phyloP scores from a whole-genome alignment of 495 filamentous ascomycete genomes.

The Xylaria palmicola region DNA sequence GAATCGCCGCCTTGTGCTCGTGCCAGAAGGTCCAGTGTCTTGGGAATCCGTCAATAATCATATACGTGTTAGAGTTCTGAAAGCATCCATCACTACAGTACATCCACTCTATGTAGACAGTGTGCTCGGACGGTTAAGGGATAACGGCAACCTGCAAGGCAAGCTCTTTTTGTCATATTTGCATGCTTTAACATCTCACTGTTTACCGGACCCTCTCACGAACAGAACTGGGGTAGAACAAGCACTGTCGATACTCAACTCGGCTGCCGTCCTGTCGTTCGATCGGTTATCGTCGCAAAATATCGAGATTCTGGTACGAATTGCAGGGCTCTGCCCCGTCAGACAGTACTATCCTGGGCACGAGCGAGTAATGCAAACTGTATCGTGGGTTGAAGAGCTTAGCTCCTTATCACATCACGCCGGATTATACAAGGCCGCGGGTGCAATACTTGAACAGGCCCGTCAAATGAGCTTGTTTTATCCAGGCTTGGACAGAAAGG shows the following conservation, averaged over 20 bases:
- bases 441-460: slow-evolving; percentile 44
- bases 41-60: slow-evolving; percentile 32
- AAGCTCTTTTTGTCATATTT: slow-evolving; percentile 55
- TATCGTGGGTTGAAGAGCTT: slow-evolving; percentile 29
- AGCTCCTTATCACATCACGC: slow-evolving; percentile 52
- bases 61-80: slow-evolving; percentile 41
- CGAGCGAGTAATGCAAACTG: slow-evolving; percentile 27
- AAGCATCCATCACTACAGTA: slow-evolving; percentile 15
- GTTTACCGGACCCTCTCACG: slow-evolving; percentile 58
- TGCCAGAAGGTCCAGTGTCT: slow-evolving; percentile 47
- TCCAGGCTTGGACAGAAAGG: neutral
- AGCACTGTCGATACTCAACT: slow-evolving; percentile 49
- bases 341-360: slow-evolving; percentile 33
- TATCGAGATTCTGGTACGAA: slow-evolving; percentile 35
- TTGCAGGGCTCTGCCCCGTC: slow-evolving; percentile 54
- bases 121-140: slow-evolving; percentile 47
- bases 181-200: slow-evolving; percentile 62
- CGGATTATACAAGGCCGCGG: slow-evolving; percentile 42
- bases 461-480: slow-evolving; percentile 30
- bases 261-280: slow-evolving; percentile 53
- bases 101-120: slow-evolving; percentile 49
- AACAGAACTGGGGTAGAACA: slow-evolving; percentile 62
- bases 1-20: slow-evolving; percentile 34
- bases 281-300: slow-evolving; percentile 40
- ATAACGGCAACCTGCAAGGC: slow-evolving; percentile 54